phyloP scores from a whole-genome alignment of 768 basidiomycete species.

The Dioszegia crocea region DNA sequence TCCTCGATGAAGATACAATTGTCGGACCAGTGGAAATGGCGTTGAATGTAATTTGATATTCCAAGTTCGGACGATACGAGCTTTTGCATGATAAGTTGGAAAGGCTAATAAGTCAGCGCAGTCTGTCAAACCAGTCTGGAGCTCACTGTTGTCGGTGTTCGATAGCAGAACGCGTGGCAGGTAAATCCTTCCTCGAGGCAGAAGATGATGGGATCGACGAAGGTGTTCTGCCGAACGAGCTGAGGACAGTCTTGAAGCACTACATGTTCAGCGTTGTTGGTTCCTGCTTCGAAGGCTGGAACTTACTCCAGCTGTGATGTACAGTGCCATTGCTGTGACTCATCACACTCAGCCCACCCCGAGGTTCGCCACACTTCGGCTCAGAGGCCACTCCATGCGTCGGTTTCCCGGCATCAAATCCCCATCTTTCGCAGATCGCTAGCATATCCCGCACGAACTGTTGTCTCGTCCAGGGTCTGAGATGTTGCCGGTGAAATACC shows the following conservation, averaged over 20 bases:
- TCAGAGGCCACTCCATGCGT: no score
- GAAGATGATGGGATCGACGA: conserved; percentile 78
- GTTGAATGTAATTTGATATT: conserved; percentile 74
- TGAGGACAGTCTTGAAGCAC: conserved; percentile 70
- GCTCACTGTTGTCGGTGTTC: conserved; percentile 62
- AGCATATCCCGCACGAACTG: conserved; percentile 61
- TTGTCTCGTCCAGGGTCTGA: conserved; percentile 65
- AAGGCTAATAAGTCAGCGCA: conserved; percentile 59
- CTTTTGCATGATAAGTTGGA: conserved; percentile 76
- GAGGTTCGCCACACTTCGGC: background rate
- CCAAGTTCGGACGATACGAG: conserved; percentile 85
- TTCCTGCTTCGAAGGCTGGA: background rate
- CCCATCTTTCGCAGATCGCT: conserved; percentile 59
- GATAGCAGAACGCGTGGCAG: conserved; percentile 86
- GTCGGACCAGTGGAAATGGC: conserved; percentile 63
- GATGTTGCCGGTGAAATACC: conserved; percentile 69
- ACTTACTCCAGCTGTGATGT: conserved; percentile 9
- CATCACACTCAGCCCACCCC: conserved; percentile 66
- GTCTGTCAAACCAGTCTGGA: no score
- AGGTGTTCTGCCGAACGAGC: conserved; percentile 70
- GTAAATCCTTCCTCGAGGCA: conserved; percentile 94
- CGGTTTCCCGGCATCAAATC: conserved; percentile 55
- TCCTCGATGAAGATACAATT: conserved; percentile 89
- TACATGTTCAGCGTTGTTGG: conserved; percentile 11
- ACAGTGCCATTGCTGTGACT: conserved; percentile 83